Percentiles rank a stretch among this genome's conserved stretches.
Conservation (phyloP, 1,284 basidiomycete species). For the Stygiomarasmius scandens region DNA sequence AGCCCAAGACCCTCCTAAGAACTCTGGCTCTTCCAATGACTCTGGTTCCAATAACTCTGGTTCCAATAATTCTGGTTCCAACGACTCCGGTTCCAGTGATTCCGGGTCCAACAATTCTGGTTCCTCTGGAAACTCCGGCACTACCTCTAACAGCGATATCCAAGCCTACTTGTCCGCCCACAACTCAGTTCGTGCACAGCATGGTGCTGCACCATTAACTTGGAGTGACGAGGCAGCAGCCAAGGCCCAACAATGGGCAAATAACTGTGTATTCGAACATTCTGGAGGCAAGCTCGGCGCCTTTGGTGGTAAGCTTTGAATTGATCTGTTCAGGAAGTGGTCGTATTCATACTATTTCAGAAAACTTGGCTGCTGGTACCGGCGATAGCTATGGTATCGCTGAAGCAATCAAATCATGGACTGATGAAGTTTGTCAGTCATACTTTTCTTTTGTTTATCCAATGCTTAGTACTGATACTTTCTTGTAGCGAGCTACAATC, state of each 20-base stretch:
- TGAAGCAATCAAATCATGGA: constrained; percentile 58
- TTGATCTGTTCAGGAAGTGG: background rate
- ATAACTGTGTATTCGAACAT: constrained; percentile 63
- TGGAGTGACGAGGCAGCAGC: constrained; percentile 59
- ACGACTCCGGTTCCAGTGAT: too few relatives aligned
- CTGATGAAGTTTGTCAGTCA: constrained; percentile 58
- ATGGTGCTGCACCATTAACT: constrained; percentile 58
- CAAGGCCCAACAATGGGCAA: constrained; percentile 67
- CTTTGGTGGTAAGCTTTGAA: constrained; percentile 51
- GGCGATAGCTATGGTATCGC: constrained; percentile 50
- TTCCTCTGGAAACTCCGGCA: constrained; percentile 16
- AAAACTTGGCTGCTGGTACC: constrained; percentile 71
- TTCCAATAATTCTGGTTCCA: too few relatives aligned
- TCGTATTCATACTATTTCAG: constrained; percentile 31
- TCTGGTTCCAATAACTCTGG: too few relatives aligned
- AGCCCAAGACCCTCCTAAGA: background rate
- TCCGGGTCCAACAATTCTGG: too few relatives aligned
- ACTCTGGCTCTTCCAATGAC: too few relatives aligned
- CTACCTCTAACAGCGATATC: constrained; percentile 37
- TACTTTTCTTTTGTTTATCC: constrained; percentile 5
- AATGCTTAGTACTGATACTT: background rate
- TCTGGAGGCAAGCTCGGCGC: constrained; percentile 63
- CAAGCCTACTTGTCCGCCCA: constrained; percentile 56
- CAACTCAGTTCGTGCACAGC: constrained; percentile 59
- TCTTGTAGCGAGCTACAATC: too few relatives aligned